These are phyloP conservation scores for Annulohypoxylon truncatum DNA, from an alignment of 2,329 filamentous ascomycete species.

Conservation along the genomic window DNA sequence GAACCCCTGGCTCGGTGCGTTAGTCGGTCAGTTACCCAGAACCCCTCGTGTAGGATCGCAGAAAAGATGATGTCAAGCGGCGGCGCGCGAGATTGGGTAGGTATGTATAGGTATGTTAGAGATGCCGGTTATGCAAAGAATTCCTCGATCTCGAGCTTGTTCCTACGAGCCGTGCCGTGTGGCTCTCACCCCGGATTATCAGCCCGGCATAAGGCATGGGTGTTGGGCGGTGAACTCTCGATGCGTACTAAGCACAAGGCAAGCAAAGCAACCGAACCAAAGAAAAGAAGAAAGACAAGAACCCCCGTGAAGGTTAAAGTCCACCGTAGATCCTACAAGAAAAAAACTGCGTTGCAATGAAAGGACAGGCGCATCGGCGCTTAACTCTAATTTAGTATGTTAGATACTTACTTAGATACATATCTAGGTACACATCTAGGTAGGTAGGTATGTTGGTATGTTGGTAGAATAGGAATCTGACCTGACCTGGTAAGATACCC, in stretches of 20 bases:
- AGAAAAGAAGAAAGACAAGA: background rate
- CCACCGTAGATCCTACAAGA: background rate
- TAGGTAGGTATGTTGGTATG: background rate
- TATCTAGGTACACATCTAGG: background rate
- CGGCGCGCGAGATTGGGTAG: background rate
- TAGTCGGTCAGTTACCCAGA: background rate
- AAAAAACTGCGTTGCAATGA: background rate
- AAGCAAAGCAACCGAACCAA: background rate
- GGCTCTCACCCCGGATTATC: constrained; percentile 19
- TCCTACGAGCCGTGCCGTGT: background rate
- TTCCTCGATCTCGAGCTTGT: background rate
- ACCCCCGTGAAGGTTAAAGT: background rate
- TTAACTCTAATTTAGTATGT: background rate
- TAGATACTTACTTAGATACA: too few species aligned
- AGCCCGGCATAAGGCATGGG: constrained; percentile 1
- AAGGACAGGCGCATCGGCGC: constrained; percentile 1
- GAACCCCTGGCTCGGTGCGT: background rate
- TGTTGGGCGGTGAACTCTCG: background rate
- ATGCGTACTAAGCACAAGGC: constrained; percentile 25
- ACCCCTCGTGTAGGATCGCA: background rate
- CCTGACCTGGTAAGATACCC: background rate
- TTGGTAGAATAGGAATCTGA: too few species aligned
- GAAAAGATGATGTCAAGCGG: background rate
- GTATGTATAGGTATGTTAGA: background rate
- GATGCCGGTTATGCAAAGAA: constrained; percentile 1